Evolutionary conservation across 2,329 filamentous ascomycete genomes (phyloP).

Genomic region (Fusarium denticulatum): DNA sequence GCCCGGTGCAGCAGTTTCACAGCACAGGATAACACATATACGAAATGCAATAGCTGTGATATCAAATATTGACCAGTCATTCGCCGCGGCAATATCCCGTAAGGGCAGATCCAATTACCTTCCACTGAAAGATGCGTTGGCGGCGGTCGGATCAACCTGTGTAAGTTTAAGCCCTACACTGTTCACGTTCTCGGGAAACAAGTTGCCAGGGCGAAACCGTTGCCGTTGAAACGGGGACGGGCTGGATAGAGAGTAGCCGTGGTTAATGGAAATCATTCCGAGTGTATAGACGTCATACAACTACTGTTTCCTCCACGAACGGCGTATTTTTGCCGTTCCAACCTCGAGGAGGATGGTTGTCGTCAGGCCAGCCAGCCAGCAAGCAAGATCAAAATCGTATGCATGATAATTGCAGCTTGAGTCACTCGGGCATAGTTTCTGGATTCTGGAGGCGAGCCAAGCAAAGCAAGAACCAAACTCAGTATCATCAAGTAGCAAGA

Average conservation of each 20-base stretch:
- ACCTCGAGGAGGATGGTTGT: not conserved
- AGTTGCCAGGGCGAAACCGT: not conserved
- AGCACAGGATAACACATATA: not conserved
- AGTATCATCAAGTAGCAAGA: slow-evolving; percentile 3
- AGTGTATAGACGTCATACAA: not conserved
- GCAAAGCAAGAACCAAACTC: not conserved
- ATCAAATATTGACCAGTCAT: not conserved
- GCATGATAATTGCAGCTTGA: not conserved
- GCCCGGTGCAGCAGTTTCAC: not conserved
- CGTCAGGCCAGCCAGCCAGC: not conserved
- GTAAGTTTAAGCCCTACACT: not conserved
- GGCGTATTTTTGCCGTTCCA: not conserved
- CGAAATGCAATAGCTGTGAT: not conserved
- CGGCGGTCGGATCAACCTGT: not conserved
- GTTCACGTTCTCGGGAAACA: not conserved
- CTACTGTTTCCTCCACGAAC: not conserved
- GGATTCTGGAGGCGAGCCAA: not conserved
- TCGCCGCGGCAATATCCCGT: not conserved
- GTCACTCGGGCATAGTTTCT: not conserved
- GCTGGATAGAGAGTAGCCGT: not conserved
- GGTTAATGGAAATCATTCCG: not conserved
- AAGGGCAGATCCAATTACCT: not conserved
- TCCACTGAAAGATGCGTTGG: not conserved
- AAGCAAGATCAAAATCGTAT: not conserved
- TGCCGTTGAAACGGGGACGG: not conserved